phyloP scores from a whole-genome alignment of 1,284 basidiomycete species.

The Ganoderma multipileum region DNA sequence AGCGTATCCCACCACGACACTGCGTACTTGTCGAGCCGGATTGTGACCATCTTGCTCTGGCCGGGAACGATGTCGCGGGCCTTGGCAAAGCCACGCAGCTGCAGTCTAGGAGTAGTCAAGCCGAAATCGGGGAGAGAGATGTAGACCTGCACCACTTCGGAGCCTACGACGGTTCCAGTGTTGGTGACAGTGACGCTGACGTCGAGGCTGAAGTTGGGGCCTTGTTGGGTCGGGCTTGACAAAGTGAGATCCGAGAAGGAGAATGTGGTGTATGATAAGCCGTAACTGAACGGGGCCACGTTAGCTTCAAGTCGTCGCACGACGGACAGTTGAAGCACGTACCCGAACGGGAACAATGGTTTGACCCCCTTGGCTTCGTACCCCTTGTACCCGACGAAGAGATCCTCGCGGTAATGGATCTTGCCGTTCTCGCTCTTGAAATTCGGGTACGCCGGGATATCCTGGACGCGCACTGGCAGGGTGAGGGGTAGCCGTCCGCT shows the following conservation, averaged over 20 bases:
- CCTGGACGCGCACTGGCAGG: slow-evolving; percentile 67
- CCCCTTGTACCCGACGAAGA: slow-evolving; percentile 78
- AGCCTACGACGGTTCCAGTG: slow-evolving; percentile 60
- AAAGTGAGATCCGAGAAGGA: slow-evolving; percentile 53
- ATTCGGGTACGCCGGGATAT: slow-evolving; percentile 69
- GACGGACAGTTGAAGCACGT: slow-evolving; percentile 1
- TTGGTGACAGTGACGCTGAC: slow-evolving; percentile 61
- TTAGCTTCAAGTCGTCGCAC: background rate
- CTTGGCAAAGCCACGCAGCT: slow-evolving; percentile 69
- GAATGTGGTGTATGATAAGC: slow-evolving; percentile 79
- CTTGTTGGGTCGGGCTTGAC: slow-evolving; percentile 35
- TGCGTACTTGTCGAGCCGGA: slow-evolving; percentile 44
- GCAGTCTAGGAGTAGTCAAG: slow-evolving; percentile 59
- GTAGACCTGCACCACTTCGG: slow-evolving; percentile 75
- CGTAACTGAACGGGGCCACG: slow-evolving; percentile 49
- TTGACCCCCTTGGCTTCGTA: slow-evolving; percentile 63
- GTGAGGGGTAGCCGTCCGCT: slow-evolving; percentile 74
- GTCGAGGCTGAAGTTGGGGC: slow-evolving; percentile 41
- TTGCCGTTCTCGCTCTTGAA: slow-evolving; percentile 68
- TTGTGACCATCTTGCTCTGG: slow-evolving; percentile 3
- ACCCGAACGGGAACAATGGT: slow-evolving; percentile 78
- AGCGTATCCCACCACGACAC: slow-evolving; percentile 62
- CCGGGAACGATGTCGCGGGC: slow-evolving; percentile 29
- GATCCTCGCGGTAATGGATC: slow-evolving; percentile 69
- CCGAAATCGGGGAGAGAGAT: slow-evolving; percentile 61